Evolutionary conservation across 2,329 filamentous ascomycete genomes (phyloP).

Genomic region (Teratosphaeria gauchensis): DNA sequence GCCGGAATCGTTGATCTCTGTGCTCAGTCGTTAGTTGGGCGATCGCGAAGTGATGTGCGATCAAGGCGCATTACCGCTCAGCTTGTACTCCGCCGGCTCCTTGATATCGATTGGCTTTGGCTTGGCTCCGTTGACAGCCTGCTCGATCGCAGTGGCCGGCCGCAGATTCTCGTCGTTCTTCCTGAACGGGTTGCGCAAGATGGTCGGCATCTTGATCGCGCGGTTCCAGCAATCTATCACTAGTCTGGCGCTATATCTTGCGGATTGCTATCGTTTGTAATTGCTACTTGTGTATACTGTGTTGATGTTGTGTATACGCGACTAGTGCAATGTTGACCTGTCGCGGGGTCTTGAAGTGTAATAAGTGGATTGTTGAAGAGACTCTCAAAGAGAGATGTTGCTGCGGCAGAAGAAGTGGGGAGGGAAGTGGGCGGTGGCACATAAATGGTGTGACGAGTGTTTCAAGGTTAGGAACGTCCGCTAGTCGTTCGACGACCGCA

Average conservation of each 20-base stretch:
- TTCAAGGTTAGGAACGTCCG: background rate
- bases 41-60: background rate
- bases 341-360: background rate
- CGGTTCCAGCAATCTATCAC: background rate
- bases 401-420: background rate
- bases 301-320: background rate
- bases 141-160: conserved; percentile 7
- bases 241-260: background rate
- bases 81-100: conserved; percentile 41
- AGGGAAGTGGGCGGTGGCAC: background rate
- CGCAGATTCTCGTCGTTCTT: conserved; percentile 29
- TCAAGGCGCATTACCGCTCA: conserved; percentile 34
- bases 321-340: background rate
- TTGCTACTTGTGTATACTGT: background rate
- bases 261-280: background rate
- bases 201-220: conserved; percentile 22
- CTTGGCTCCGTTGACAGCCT: conserved; percentile 5
- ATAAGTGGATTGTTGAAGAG: background rate
- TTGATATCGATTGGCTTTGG: conserved; percentile 33
- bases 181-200: conserved; percentile 31
- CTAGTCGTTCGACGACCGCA: background rate
- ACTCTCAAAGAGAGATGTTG: background rate
- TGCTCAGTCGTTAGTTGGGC: conserved; percentile 4
- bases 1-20: conserved; percentile 92
- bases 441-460: background rate